phyloP scores from a whole-genome alignment of 805 yeast genomes.

The Candida saitoana region DNA sequence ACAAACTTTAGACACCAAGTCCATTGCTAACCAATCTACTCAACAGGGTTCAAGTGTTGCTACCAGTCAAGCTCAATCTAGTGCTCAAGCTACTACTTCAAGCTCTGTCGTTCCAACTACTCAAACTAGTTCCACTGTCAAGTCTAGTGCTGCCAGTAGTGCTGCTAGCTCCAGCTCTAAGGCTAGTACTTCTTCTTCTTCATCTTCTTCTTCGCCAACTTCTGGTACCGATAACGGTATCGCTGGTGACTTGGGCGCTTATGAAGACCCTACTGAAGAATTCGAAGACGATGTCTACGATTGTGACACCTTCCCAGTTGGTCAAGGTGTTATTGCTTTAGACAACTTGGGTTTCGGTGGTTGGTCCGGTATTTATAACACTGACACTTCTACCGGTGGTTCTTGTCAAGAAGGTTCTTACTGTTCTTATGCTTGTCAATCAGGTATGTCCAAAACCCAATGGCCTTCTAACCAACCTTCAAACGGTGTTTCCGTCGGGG shows the following conservation, averaged over 20 bases:
- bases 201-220: constrained; percentile 19
- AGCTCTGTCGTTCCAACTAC: constrained; percentile 2
- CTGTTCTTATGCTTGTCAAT: constrained; percentile 75
- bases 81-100: constrained; percentile 11
- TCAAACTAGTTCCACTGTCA: constrained; percentile 7
- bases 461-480: constrained; percentile 69
- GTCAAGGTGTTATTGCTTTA: constrained; percentile 64
- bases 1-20: constrained; percentile 14
- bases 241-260: constrained; percentile 52
- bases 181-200: constrained; percentile 16
- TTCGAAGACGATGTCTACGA: constrained; percentile 68
- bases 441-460: constrained; percentile 80
- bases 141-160: constrained; percentile 21
- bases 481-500: constrained; percentile 70
- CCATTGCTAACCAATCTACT: constrained; percentile 15
- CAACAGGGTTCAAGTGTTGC: constrained; percentile 8
- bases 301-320: constrained; percentile 71
- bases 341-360: constrained; percentile 38
- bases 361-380: constrained; percentile 43
- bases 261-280: constrained; percentile 43
- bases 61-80: constrained; percentile 13
- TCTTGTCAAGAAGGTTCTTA: constrained; percentile 61
- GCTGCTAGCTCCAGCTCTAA: constrained; percentile 24
- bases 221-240: constrained; percentile 8
- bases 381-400: constrained; percentile 40